Evolutionary conservation across 2,329 filamentous ascomycete species (phyloP).

Genomic region (Trichoderma harzianum): DNA sequence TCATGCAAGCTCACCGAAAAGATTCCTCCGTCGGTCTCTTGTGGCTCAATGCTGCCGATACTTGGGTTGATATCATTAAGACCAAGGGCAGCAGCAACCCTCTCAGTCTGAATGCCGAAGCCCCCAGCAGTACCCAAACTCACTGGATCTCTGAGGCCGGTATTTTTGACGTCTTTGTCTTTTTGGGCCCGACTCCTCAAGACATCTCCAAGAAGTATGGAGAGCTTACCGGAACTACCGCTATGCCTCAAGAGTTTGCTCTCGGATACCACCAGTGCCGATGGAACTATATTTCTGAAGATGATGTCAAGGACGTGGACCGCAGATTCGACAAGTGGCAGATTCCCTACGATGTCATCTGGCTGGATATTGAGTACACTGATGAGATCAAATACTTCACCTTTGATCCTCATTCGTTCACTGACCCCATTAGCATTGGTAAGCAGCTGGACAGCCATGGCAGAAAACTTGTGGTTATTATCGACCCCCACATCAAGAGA

Average conservation of each 20-base stretch:
- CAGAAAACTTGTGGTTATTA: constrained; percentile 88
- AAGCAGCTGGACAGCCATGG: constrained; percentile 81
- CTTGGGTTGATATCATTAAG: constrained; percentile 94
- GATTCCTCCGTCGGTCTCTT: constrained; percentile 93
- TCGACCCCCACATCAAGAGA: constrained; percentile 98
- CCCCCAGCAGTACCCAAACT: constrained; percentile 75
- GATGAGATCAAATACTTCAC: constrained; percentile 98
- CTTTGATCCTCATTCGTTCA: constrained; percentile 87
- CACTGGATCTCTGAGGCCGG: constrained; percentile 97
- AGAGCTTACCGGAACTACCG: constrained; percentile 86
- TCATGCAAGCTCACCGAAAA: constrained; percentile 96
- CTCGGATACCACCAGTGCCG: constrained; percentile 96
- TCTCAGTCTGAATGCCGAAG: constrained; percentile 65
- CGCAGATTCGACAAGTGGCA: constrained; percentile 92
- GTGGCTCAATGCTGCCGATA: constrained; percentile 96
- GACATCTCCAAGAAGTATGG: constrained; percentile 80
- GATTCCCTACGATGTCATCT: constrained; percentile 98
- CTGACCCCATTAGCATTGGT: constrained; percentile 81
- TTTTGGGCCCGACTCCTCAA: constrained; percentile 82
- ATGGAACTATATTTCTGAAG: constrained; percentile 98
- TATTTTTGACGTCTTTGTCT: constrained; percentile 86
- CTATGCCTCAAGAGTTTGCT: constrained; percentile 87
- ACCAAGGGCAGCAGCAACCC: constrained; percentile 70
- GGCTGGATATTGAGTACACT: constrained; percentile 97
- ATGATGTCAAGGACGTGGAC: constrained; percentile 95